A percentile compares a stretch with the other conserved stretches of the same genome.
Conservation (phyloP, 495 filamentous ascomycete genomes). For the Aspergillus leporis region DNA sequence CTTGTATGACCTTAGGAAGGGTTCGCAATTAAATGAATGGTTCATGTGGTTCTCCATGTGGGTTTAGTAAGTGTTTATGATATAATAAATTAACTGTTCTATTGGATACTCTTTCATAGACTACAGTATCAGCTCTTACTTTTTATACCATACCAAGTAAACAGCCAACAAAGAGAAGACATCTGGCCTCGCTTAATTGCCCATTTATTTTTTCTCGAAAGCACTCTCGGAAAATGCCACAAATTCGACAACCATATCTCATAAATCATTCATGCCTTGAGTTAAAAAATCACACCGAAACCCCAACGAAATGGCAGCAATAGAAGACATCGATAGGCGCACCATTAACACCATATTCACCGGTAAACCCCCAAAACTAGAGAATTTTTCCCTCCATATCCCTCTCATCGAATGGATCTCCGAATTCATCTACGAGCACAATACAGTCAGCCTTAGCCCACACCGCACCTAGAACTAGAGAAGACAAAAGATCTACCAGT, state of each 20-base stretch:
- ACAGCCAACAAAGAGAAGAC: background rate
- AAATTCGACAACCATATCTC: slow-evolving; percentile 27
- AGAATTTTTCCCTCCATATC: slow-evolving; percentile 56
- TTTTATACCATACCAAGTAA: background rate
- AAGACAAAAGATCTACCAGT: background rate
- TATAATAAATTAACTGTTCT: background rate
- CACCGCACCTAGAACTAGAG: background rate
- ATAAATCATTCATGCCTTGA: slow-evolving; percentile 27
- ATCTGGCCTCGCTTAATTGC: background rate
- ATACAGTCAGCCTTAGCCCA: slow-evolving; percentile 5
- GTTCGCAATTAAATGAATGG: background rate
- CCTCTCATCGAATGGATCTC: slow-evolving; percentile 61
- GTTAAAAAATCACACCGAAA: background rate
- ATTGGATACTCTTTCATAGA: too few species aligned
- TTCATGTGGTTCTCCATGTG: background rate
- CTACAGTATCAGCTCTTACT: too few species aligned
- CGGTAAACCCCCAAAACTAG: slow-evolving; percentile 35
- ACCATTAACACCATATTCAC: slow-evolving; percentile 7
- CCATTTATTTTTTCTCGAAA: background rate
- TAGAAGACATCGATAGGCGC: slow-evolving; percentile 1
- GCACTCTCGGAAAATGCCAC: background rate
- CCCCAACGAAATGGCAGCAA: background rate
- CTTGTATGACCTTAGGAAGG: background rate
- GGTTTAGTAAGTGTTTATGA: background rate
- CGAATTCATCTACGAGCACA: slow-evolving; percentile 44